Percentiles rank a stretch among this genome's conserved stretches.
Evolutionary conservation across 306 rosid genomes (phyloP).

Genomic region (Medicago lupulina): DNA sequence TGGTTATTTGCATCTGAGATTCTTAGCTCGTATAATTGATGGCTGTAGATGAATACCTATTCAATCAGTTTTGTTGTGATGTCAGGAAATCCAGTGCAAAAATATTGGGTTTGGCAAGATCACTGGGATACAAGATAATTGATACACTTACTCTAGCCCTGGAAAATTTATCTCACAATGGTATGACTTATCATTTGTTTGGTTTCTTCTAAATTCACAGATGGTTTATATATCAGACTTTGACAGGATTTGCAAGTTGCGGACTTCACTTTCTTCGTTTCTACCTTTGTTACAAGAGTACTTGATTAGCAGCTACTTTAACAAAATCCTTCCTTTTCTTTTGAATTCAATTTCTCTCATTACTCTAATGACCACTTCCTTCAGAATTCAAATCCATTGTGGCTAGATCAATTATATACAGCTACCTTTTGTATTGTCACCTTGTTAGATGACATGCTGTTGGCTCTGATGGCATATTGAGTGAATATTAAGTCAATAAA

Average conservation of each 20-base stretch:
- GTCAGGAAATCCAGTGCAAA: neutral
- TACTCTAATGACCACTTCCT: neutral
- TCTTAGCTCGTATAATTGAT: neutral
- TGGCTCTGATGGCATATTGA: neutral
- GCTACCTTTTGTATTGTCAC: neutral
- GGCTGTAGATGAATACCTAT: neutral
- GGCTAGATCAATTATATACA: neutral
- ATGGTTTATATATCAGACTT: neutral
- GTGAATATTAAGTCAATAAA: neutral
- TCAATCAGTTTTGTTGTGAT: neutral
- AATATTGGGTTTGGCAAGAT: neutral
- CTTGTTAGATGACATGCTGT: neutral
- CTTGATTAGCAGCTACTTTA: neutral
- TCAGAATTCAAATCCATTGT: neutral
- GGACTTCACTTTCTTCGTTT: neutral
- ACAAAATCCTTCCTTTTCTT: neutral
- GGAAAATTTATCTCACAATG: neutral
- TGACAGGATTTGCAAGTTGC: neutral
- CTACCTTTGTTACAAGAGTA: neutral
- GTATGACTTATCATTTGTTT: neutral
- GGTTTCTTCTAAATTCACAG: slow-evolving; percentile 22
- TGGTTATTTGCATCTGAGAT: neutral
- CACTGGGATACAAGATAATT: neutral
- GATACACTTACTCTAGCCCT: neutral
- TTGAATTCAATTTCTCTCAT: neutral